Evolutionary conservation across 495 filamentous ascomycete genomes (phyloP).

Genomic region (Endocarpon pusillum): DNA sequence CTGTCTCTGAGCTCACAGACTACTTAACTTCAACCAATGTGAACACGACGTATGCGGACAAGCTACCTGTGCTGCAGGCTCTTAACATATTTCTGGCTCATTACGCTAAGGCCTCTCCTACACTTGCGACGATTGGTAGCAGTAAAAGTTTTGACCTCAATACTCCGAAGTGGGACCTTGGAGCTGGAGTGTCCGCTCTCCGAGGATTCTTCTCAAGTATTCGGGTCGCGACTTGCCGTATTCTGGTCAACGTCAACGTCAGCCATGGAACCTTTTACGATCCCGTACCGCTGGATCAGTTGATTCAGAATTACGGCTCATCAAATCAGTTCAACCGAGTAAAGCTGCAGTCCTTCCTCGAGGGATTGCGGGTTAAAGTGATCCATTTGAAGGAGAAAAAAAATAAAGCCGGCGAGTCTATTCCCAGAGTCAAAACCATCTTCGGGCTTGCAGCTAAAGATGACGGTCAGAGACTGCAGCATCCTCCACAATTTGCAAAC

Average conservation of each 20-base stretch:
- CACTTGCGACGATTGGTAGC: slow-evolving; percentile 18
- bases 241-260: slow-evolving; percentile 33
- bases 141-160: slow-evolving; percentile 14
- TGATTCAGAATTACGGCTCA: slow-evolving; percentile 11
- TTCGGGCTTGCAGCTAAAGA: slow-evolving; percentile 23
- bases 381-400: slow-evolving; percentile 23
- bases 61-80: slow-evolving; percentile 23
- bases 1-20: slow-evolving; percentile 30
- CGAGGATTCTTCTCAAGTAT: slow-evolving; percentile 33
- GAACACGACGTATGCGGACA: slow-evolving; percentile 20
- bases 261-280: slow-evolving; percentile 27
- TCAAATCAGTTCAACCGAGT: slow-evolving; percentile 2
- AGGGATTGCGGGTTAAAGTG: slow-evolving; percentile 23
- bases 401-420: slow-evolving; percentile 17
- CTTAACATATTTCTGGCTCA: slow-evolving; percentile 36
- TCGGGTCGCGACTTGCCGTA: slow-evolving; percentile 18
- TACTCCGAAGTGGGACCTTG: slow-evolving; percentile 9
- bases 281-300: slow-evolving; percentile 9
- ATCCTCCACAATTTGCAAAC: slow-evolving; percentile 11
- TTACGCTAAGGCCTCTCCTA: slow-evolving; percentile 18
- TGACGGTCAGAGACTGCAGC: slow-evolving; percentile 14
- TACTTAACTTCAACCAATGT: slow-evolving; percentile 35
- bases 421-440: slow-evolving; percentile 26
- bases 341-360: slow-evolving; percentile 26
- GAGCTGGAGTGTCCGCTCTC: slow-evolving; percentile 21